phyloP scores from a whole-genome alignment of 108 stramenopile genomes.

The Seminavis robusta region DNA sequence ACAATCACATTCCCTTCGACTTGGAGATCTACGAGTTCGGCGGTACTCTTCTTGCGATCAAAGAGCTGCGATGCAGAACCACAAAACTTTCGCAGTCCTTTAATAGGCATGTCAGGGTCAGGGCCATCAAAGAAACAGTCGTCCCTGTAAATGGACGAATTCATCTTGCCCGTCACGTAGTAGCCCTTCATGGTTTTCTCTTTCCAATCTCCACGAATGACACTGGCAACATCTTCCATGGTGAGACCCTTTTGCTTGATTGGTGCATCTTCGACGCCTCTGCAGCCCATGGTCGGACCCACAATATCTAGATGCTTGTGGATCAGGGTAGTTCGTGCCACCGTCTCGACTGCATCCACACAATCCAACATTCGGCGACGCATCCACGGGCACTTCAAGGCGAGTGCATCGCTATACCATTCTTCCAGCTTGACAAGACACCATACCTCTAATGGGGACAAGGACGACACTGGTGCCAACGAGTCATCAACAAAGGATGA shows the following conservation, averaged over 20 bases:
- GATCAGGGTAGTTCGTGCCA: constrained; percentile 24
- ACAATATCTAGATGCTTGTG: constrained; percentile 8
- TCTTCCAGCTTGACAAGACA: constrained; percentile 13
- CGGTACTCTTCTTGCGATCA: constrained; percentile 29
- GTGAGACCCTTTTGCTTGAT: constrained; percentile 30
- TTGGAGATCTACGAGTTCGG: constrained; percentile 22
- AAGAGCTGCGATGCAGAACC: constrained; percentile 51
- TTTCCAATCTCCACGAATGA: constrained; percentile 19
- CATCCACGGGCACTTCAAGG: constrained; percentile 67
- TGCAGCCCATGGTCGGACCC: constrained; percentile 3
- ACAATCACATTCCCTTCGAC: constrained; percentile 18
- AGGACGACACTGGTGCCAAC: too few species aligned
- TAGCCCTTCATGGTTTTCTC: constrained; percentile 38
- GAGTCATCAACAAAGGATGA: too few species aligned
- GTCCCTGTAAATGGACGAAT: constrained; percentile 48
- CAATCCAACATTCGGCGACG: constrained; percentile 53
- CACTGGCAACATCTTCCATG: constrained; percentile 7
- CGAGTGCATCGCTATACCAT: constrained; percentile 32
- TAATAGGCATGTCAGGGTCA: constrained; percentile 73
- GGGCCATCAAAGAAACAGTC: constrained; percentile 58
- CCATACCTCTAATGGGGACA: constrained; percentile 11
- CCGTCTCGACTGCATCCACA: constrained; percentile 38
- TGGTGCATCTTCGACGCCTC: too few species aligned
- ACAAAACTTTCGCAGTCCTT: constrained; percentile 62
- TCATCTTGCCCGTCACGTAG: constrained; percentile 58